Base-by-base conservation (phyloP, 441 rosid species). In the Populus hybrid region DNA sequence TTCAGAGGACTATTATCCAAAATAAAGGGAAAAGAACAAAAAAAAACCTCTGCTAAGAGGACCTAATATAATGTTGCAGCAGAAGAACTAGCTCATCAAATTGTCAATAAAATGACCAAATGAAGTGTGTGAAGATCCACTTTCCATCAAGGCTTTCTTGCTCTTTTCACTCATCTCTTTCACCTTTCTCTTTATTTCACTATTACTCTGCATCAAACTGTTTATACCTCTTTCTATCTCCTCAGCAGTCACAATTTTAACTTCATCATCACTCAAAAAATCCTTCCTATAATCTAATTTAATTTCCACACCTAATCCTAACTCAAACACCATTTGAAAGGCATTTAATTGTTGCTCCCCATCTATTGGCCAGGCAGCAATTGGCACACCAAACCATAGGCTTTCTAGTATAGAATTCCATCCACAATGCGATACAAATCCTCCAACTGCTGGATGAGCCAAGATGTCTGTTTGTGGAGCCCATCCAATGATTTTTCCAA, bases 311-410 rank as follows among this genome's bases (percentile, higher is more conserved):
- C 70, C 85, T 7, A 84, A 42, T 2, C 85, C 82, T 72, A 75
- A 66, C 40, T 78, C 82, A 20, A 7, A 63, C 45, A 79, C 84
- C 76, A 74, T 11, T n/a, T 53, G 10, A 26, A 79, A 83, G 7
- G 84, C 88, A 61, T 83, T 85, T 4, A 83, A 9, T 20, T 83
- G 86, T 68, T 85, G 86, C 78, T 83, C 88, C 7, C 82, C 82
- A 26, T 77, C 76, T 3, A 80, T 21, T 1, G 85, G 87, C 84
- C 83, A 85, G 0, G 85, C 26, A 18, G 82, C 82, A 2, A 76
- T 69, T 4, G 84, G 84, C 18, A 82, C 82, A 1, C 86, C 85
- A 26, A 38, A 65, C 87, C 87, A 82, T 9, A 83, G 16, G 76
- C 81, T 79, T 64, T 83, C 82, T 63, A 80, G n/a, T 2, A 14